Conservation (phyloP, 2,329 filamentous ascomycete genomes). For the Venturia pyrina region DNA sequence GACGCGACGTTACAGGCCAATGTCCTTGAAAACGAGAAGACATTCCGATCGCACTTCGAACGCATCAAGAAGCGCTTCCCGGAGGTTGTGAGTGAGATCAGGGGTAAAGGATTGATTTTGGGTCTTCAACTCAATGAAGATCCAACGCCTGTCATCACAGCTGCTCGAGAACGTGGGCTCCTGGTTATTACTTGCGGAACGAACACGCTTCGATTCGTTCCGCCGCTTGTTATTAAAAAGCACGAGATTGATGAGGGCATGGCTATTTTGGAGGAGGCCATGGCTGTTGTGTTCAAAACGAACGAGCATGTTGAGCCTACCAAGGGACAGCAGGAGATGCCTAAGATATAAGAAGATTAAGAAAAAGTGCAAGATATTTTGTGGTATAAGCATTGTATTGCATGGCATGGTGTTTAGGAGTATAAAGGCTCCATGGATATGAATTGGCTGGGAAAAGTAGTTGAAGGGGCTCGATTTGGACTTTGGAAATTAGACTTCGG, state of each 20-base stretch:
- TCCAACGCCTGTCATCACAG: slow-evolving; percentile 65
- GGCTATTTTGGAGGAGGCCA: slow-evolving; percentile 60
- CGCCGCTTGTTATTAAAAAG: slow-evolving; percentile 70
- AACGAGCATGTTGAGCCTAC: not conserved
- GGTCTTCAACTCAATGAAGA: slow-evolving; percentile 74
- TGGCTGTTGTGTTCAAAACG: slow-evolving; percentile 25
- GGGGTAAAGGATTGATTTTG: slow-evolving; percentile 76
- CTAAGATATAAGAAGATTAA: not conserved
- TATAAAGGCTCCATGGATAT: not conserved
- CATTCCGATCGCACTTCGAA: slow-evolving; percentile 50
- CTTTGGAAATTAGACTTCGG: not conserved
- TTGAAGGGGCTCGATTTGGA: not conserved
- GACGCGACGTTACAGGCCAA: slow-evolving; percentile 58
- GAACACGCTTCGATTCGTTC: slow-evolving; percentile 87
- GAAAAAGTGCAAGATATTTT: not conserved
- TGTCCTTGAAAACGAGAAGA: slow-evolving; percentile 57
- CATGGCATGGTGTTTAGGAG: not conserved
- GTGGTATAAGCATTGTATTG: not conserved
- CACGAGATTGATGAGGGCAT: slow-evolving; percentile 72
- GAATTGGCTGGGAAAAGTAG: not conserved
- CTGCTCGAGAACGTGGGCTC: slow-evolving; percentile 76
- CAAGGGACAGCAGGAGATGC: slow-evolving; percentile 11
- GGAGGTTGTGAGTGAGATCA: slow-evolving; percentile 62
- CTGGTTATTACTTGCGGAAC: slow-evolving; percentile 87
- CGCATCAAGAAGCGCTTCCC: slow-evolving; percentile 53